These are phyloP conservation scores for Leptographium wingfieldii DNA, from an alignment of 2,329 filamentous ascomycete species.

Conservation along the genomic window DNA sequence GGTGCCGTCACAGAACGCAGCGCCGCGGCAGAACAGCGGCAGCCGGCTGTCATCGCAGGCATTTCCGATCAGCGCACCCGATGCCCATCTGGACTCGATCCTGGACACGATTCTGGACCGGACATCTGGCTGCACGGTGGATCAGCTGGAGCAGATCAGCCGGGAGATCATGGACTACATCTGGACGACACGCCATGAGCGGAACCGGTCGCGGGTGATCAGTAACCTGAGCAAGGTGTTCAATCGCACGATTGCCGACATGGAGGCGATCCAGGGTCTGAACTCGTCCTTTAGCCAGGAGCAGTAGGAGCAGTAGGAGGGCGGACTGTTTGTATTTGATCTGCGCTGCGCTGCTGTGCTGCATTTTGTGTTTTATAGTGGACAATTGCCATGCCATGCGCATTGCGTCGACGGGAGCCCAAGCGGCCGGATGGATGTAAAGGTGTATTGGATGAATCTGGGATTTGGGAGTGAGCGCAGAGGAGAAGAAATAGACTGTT, in stretches of 20 bases:
- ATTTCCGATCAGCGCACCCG: slow-evolving; percentile 31
- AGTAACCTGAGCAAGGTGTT: slow-evolving; percentile 51
- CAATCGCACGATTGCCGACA: slow-evolving; percentile 60
- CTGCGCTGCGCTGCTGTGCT: background rate
- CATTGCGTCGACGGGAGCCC: background rate
- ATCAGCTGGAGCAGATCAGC: slow-evolving; percentile 91
- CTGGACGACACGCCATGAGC: slow-evolving; percentile 67
- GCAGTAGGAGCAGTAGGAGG: slow-evolving; percentile 4
- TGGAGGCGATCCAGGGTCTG: slow-evolving; percentile 40
- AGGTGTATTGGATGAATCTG: background rate
- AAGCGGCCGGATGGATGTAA: background rate
- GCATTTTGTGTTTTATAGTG: background rate
- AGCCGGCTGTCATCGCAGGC: slow-evolving; percentile 30
- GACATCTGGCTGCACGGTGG: slow-evolving; percentile 71
- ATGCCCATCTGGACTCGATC: slow-evolving; percentile 41
- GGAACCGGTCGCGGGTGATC: slow-evolving; percentile 65
- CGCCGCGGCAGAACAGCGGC: slow-evolving; percentile 10
- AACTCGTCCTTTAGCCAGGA: slow-evolving; percentile 29
- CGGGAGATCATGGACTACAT: slow-evolving; percentile 81
- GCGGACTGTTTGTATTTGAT: background rate
- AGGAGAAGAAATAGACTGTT: background rate
- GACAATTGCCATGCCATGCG: background rate
- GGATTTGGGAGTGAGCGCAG: background rate
- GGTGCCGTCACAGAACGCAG: slow-evolving; percentile 25
- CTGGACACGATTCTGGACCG: slow-evolving; percentile 49